Percentiles rank a stretch among this genome's conserved stretches.
Conservation (phyloP, 2,329 filamentous ascomycete genomes). For the Trichoderma koningii region DNA sequence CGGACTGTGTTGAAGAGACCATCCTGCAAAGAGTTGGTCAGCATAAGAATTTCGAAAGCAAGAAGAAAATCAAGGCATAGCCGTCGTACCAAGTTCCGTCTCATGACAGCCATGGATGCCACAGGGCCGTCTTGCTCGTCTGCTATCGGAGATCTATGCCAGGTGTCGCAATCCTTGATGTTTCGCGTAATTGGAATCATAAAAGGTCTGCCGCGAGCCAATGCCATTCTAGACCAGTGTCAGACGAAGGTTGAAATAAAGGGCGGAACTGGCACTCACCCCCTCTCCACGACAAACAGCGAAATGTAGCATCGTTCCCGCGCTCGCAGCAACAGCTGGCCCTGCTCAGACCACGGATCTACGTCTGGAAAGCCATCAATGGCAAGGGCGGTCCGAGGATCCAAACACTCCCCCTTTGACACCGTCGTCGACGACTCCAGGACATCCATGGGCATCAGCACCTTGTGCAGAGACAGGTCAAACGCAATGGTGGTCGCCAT, state of each 20-base stretch:
- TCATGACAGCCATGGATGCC: conserved; percentile 69
- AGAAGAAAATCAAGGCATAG: too few relatives aligned
- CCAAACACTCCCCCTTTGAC: conserved; percentile 69
- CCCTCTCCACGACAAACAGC: conserved; percentile 71
- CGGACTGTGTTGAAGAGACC: conserved; percentile 60
- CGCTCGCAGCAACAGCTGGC: conserved; percentile 61
- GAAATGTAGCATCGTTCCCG: conserved; percentile 71
- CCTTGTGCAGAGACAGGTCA: conserved; percentile 70
- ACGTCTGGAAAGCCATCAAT: conserved; percentile 69
- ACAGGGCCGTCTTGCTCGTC: conserved; percentile 71
- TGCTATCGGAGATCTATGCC: conserved; percentile 65
- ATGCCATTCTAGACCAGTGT: conserved; percentile 53
- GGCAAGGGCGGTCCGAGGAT: conserved; percentile 63
- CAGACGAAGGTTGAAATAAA: neutral
- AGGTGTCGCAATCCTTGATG: conserved; percentile 67
- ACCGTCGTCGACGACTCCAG: conserved; percentile 51
- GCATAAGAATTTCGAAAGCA: conserved; percentile 19
- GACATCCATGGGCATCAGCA: conserved; percentile 58
- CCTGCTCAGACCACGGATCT: conserved; percentile 61
- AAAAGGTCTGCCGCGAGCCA: conserved; percentile 69
- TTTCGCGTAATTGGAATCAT: conserved; percentile 67
- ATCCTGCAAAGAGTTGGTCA: conserved; percentile 42
- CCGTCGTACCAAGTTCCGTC: conserved; percentile 61
- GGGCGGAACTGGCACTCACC: conserved; percentile 43
- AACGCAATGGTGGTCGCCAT: conserved; percentile 70